Evolutionary conservation across 352 stramenopile species (phyloP).

Genomic region (Phytophthora constricta): DNA sequence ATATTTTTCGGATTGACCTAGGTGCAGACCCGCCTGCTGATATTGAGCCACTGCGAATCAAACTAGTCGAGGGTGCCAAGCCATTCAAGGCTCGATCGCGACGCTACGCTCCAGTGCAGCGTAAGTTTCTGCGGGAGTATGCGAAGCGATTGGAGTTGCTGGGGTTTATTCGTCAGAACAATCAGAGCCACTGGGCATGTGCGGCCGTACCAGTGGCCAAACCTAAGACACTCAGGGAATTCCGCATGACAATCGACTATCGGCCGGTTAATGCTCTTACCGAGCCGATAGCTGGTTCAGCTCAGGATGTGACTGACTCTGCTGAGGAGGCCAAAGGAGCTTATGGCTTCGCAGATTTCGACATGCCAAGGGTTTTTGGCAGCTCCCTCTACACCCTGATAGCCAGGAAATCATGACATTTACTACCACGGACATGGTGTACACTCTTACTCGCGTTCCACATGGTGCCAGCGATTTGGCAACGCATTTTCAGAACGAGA

Average conservation of each 20-base stretch:
- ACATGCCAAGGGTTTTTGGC: slow-evolving; percentile 39
- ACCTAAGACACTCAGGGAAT: slow-evolving; percentile 15
- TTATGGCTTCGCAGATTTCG: slow-evolving; percentile 17
- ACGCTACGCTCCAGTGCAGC: slow-evolving; percentile 28
- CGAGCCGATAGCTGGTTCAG: slow-evolving; percentile 23
- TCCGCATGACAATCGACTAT: slow-evolving; percentile 35
- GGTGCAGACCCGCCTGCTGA: slow-evolving; percentile 23
- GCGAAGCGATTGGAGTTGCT: slow-evolving; percentile 20
- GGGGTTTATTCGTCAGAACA: slow-evolving; percentile 27
- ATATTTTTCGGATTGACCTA: slow-evolving; percentile 21
- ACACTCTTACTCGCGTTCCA: slow-evolving; percentile 15
- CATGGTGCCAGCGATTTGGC: slow-evolving; percentile 13
- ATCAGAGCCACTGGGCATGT: slow-evolving; percentile 20
- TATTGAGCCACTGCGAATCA: slow-evolving; percentile 21
- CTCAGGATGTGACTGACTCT: slow-evolving; percentile 3
- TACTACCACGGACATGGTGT: slow-evolving; percentile 32
- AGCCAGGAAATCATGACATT: slow-evolving; percentile 31
- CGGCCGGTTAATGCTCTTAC: slow-evolving; percentile 23
- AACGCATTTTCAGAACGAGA: slow-evolving; percentile 21
- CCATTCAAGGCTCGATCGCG: slow-evolving; percentile 11
- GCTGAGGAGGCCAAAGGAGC: background rate
- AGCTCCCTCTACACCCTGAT: slow-evolving; percentile 26
- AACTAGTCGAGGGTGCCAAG: slow-evolving; percentile 9
- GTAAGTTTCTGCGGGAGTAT: slow-evolving; percentile 22
- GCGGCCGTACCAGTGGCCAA: slow-evolving; percentile 30